These are phyloP conservation scores for Erythrobasidium yunnanense DNA, from an alignment of 768 basidiomycete genomes.

Conservation along the genomic window DNA sequence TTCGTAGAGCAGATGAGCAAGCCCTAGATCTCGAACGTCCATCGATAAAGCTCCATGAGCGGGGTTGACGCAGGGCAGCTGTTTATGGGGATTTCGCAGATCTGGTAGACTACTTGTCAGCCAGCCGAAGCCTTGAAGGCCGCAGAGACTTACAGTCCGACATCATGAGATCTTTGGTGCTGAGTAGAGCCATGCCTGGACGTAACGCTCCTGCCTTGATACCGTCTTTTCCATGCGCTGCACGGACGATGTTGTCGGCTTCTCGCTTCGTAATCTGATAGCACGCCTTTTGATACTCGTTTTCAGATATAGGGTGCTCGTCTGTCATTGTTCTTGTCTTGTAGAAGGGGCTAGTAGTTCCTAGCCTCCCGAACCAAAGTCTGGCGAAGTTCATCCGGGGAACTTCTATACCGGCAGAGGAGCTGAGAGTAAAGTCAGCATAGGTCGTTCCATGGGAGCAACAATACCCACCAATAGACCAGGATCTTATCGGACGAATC, in stretches of 20 bases:
- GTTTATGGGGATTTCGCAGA: background rate
- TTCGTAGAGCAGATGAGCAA: slow-evolving; percentile 4
- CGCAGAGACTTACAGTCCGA: background rate
- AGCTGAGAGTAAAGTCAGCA: too few relatives aligned
- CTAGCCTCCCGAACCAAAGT: background rate
- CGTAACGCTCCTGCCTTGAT: too few relatives aligned
- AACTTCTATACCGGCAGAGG: background rate
- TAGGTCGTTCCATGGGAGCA: too few relatives aligned
- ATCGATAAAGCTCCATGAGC: background rate
- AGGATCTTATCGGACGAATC: slow-evolving; percentile 3
- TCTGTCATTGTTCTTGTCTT: background rate
- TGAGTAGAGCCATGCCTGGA: background rate
- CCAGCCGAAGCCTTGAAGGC: background rate
- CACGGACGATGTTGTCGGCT: background rate
- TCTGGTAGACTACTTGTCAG: background rate
- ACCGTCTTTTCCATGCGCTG: too few relatives aligned
- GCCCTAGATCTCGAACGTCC: slow-evolving; percentile 9
- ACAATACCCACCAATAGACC: too few relatives aligned
- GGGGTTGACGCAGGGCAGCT: too few relatives aligned
- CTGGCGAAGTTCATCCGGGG: background rate
- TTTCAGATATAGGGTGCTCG: background rate
- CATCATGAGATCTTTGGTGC: background rate
- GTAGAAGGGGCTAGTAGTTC: background rate
- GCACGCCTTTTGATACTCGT: background rate
- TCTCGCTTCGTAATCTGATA: background rate